These are phyloP conservation scores for Thalassiosira profunda DNA, from an alignment of 108 stramenopile genomes.

Conservation along the genomic window DNA sequence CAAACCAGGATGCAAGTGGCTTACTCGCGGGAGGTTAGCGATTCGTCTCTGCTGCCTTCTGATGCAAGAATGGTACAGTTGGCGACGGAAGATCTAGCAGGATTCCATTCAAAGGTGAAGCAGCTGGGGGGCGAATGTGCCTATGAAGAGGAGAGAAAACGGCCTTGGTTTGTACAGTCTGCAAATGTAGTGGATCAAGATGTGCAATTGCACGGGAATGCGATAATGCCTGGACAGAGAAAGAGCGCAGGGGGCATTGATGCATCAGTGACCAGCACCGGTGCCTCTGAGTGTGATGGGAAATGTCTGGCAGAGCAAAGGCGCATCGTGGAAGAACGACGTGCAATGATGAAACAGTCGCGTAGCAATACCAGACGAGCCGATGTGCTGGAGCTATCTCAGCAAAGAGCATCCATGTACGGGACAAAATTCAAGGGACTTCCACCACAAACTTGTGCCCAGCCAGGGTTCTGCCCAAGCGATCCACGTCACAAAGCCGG, in stretches of 20 bases:
- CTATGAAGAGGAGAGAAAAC: neutral
- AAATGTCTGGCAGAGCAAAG: slow-evolving; percentile 30
- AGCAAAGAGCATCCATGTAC: slow-evolving; percentile 47
- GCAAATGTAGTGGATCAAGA: slow-evolving; percentile 10
- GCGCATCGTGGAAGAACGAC: slow-evolving; percentile 25
- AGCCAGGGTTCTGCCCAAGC: slow-evolving; percentile 31
- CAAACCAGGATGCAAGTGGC: slow-evolving; percentile 30
- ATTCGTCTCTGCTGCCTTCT: slow-evolving; percentile 23
- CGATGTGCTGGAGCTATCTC: slow-evolving; percentile 56
- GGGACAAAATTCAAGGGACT: slow-evolving; percentile 34
- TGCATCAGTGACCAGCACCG: neutral
- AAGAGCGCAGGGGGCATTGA: too few species aligned
- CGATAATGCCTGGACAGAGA: too few species aligned
- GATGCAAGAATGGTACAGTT: slow-evolving; percentile 1
- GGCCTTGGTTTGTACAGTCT: slow-evolving; percentile 12
- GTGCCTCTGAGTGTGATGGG: slow-evolving; percentile 23
- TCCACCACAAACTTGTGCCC: slow-evolving; percentile 18
- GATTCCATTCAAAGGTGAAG: neutral
- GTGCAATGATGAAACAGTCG: slow-evolving; percentile 59
- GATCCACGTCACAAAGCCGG: too few species aligned
- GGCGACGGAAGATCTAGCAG: neutral
- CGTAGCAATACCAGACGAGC: slow-evolving; percentile 42
- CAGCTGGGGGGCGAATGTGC: neutral
- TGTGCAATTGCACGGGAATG: neutral
- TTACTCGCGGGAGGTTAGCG: slow-evolving; percentile 26